Evolutionary conservation across 805 yeast genomes (phyloP).

Genomic region (Teunomyces tritomae): DNA sequence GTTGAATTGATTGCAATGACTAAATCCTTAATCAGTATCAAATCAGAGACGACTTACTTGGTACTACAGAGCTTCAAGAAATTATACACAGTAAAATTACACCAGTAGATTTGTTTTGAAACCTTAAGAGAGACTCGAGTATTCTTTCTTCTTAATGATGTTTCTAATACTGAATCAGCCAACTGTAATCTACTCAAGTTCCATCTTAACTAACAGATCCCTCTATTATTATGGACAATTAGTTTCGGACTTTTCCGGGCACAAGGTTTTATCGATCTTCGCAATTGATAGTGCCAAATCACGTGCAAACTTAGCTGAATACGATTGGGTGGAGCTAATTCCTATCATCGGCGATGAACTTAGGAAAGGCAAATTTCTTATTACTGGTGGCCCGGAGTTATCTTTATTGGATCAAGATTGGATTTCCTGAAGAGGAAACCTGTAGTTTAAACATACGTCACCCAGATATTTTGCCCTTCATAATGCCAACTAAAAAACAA

Average conservation of each 20-base stretch:
- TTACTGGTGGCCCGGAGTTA: not conserved
- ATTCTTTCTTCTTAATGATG: too few relatives aligned
- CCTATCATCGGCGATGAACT: slow-evolving; percentile 1
- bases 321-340: not conserved
- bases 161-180: too few relatives aligned
- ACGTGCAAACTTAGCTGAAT: not conserved
- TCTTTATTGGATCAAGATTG: not conserved
- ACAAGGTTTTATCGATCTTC: not conserved
- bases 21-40: slow-evolving; percentile 1
- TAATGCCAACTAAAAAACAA: too few relatives aligned
- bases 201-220: too few relatives aligned
- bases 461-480: not conserved
- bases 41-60: not conserved
- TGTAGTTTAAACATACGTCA: not conserved
- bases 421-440: not conserved
- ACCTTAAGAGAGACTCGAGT: too few relatives aligned
- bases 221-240: too few relatives aligned
- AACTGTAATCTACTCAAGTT: too few relatives aligned
- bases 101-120: not conserved
- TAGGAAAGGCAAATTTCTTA: not conserved
- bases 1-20: not conserved
- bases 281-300: not conserved
- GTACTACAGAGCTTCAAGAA: not conserved
- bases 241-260: not conserved
- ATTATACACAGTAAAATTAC: not conserved